Evolutionary conservation across 768 basidiomycete genomes (phyloP), one percentile per base, ranked within the genome.

Genomic region (Panaeolus cyanescens): DNA sequence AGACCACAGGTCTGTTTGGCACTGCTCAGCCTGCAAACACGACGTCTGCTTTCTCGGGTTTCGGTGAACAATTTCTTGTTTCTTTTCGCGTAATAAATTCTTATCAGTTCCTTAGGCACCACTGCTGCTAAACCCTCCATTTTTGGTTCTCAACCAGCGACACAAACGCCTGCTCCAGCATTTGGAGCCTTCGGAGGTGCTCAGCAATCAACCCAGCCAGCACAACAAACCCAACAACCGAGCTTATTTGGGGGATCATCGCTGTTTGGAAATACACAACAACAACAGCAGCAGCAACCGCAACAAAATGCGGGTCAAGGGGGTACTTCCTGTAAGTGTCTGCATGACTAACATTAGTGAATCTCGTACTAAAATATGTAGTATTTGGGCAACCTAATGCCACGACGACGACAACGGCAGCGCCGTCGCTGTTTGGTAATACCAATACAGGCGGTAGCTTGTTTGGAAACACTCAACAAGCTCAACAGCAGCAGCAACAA

Each of bases 21-120:
- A 61, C 64, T 15, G 68, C 71, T 4, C 71, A 70, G 33, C 61
- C 70, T 9, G 57, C 72, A 5, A 58, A 72, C 45, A 69, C 67
- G 17, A 68, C 76, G 1, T 85, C 85, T 58, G 79, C 64, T 36
- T 81, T 80, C 37, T 73, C 74, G 76, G 63, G 32, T 64, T 69
- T 57, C 42, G 25, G 54, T 45, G 22, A 28, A 33, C 30, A 10
- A 17, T 20, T 8, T 58, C 22, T 34, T 37, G 39, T 15, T 22
- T 19, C 20, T 3, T 9, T 34, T 20, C 19, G 19, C 28, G 19
- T 30, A 22, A 19, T 40, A 25, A 19, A 15, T 58, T 37, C 60
- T 64, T n/a, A 62, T 25, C 32, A 13, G 19, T 50, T 28, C 9
- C 25, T 22, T 34, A 67, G 67, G 64, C 58, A 67, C 59, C 20